Conservation (phyloP, 2,329 filamentous ascomycete species). For the Amylocarpus encephaloides region DNA sequence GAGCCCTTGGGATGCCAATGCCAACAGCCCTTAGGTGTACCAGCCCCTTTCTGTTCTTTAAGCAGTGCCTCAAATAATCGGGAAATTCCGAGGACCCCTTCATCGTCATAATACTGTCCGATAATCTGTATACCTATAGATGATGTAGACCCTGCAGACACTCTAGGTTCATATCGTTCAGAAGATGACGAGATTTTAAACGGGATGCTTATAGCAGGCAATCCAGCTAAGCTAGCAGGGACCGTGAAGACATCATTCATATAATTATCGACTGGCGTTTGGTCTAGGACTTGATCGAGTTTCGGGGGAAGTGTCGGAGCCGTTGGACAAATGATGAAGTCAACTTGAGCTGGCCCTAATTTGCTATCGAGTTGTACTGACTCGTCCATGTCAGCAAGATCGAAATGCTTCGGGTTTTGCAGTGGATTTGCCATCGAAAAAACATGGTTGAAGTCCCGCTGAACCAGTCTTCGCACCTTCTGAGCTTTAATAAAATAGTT, state of each 20-base stretch:
- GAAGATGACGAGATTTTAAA: constrained; percentile 33
- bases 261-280: constrained; percentile 65
- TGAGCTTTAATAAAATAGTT: constrained; percentile 98
- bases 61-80: no score
- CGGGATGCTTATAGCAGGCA: constrained; percentile 84
- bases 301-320: constrained; percentile 69
- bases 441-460: constrained; percentile 76
- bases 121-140: constrained; percentile 64
- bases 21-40: no score
- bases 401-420: constrained; percentile 44
- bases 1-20: no score
- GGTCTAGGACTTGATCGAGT: constrained; percentile 49
- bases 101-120: constrained; percentile 76
- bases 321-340: constrained; percentile 83
- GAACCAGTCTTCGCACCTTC: constrained; percentile 74
- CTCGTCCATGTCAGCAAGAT: constrained; percentile 55
- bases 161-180: constrained; percentile 32
- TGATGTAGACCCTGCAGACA: no score
- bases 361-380: constrained; percentile 46
- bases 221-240: constrained; percentile 82
- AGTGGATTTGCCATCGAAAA: constrained; percentile 69
- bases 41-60: no score
- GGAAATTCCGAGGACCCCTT: constrained; percentile 54
- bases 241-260: constrained; percentile 96
- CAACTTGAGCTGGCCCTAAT: constrained; percentile 58